Conservation (phyloP, 1,139 yeast species). For the Wickerhamomyces sp. region DNA sequence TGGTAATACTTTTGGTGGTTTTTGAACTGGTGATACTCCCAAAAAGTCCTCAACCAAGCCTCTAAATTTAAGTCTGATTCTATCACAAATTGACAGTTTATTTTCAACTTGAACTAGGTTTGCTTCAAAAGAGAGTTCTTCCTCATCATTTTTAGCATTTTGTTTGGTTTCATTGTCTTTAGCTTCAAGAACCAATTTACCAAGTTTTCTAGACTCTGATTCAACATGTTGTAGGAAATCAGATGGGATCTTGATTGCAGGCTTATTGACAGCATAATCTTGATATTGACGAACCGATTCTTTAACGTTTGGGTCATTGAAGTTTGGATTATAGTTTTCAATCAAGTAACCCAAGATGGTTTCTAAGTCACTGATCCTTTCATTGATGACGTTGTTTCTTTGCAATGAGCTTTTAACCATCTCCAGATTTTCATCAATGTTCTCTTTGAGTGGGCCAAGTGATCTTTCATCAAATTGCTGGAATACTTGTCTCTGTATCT, state of each 20-base stretch:
- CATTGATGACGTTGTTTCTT: slow-evolving; percentile 1
- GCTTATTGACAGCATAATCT: slow-evolving; percentile 33
- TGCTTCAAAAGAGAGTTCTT: neutral
- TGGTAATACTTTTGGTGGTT: slow-evolving; percentile 9
- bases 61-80: slow-evolving; percentile 12
- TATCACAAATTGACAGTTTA: slow-evolving; percentile 8
- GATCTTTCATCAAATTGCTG: slow-evolving; percentile 5
- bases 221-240: neutral
- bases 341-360: slow-evolving; percentile 41
- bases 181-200: neutral
- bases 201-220: neutral
- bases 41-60: slow-evolving; percentile 21
- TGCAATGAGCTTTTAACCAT: neutral
- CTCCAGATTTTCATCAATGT: neutral
- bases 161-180: neutral
- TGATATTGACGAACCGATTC: slow-evolving; percentile 60
- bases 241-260: neutral
- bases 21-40: slow-evolving; percentile 10
- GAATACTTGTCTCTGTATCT: slow-evolving; percentile 15
- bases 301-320: slow-evolving; percentile 86
- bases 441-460: slow-evolving; percentile 7
- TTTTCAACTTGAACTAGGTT: neutral
- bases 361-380: slow-evolving; percentile 34
- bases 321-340: slow-evolving; percentile 75
- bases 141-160: neutral